Base-by-base conservation (phyloP, 139 green algal genomes). In the Micractinium sp. region DNA sequence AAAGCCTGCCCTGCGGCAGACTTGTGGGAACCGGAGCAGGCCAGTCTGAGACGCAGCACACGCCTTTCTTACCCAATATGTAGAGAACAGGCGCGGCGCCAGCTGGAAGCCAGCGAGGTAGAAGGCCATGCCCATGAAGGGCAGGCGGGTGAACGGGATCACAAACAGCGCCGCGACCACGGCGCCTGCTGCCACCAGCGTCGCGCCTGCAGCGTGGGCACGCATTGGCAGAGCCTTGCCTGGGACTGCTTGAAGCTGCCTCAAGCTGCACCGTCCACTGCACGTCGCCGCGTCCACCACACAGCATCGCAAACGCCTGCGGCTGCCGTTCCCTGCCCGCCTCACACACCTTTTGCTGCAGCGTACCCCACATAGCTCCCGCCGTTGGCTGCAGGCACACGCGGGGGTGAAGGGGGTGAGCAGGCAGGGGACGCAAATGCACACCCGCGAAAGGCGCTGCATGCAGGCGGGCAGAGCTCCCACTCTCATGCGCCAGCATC, bases 1-100 rank as follows among this genome's bases (percentile, higher is more conserved):
- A n/a, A 18, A 47, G 14, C 60, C 60, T 67, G 60, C 60, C 74
- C 74, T 1, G 33, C 74, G 22, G 33, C 12, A 27, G 74, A 16
- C 16, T 16, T 23, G 60, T 67, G 60, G 14, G 60, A 75, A 20
- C n/a, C 16, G 67, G 16, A 13, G 67, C 67, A 75, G 67, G 67
- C 67, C 60, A 67, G 60, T 16, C 60, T 16, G 60, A 75, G 67
- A 33, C 22, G 67, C 67, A 75, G 67, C 67, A 31, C 16, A n/a
- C 25, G 67, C 67, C 67, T 75, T n/a, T 20, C 77, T 63, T 39
- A 82, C 77, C 77, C 77, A 82, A 25, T 82, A 82, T 22, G 77
- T 82, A 4, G 25, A 5, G 13, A 66, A 82, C 39, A 82, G 38
- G 19, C 77, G 39, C 39, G 35, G 20, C 9, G 77, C 47, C 77